phyloP scores from a whole-genome alignment of 139 green algal species.

The Micractinium conductrix region DNA sequence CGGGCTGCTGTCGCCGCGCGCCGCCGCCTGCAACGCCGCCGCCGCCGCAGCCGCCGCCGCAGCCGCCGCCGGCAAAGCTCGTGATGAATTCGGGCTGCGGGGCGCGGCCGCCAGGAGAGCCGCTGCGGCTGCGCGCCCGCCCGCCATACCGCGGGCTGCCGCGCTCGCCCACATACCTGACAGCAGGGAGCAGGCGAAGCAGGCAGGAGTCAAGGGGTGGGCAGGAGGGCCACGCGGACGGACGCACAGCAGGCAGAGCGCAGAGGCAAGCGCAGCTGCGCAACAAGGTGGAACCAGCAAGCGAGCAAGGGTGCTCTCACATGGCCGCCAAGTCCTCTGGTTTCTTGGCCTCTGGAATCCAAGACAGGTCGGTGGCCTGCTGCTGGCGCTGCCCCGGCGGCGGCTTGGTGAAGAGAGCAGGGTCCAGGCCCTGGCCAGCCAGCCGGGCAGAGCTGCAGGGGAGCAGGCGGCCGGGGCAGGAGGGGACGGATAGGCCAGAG shows the following conservation, averaged over 20 bases:
- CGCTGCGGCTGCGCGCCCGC: not conserved
- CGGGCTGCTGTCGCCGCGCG: not conserved
- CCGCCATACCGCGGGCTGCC: conserved; percentile 16
- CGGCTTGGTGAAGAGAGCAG: not conserved
- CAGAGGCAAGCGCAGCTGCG: too few species aligned
- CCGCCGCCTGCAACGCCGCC: not conserved
- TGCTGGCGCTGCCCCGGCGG: not conserved
- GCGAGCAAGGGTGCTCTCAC: not conserved
- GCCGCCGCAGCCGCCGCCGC: not conserved
- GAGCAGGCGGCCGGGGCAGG: too few species aligned
- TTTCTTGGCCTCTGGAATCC: conserved; percentile 33
- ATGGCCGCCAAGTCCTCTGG: not conserved
- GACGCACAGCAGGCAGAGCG: not conserved
- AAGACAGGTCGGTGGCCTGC: conserved; percentile 19
- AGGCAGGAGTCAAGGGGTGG: not conserved
- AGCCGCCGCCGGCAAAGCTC: conserved; percentile 26
- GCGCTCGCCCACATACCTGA: conserved; percentile 13
- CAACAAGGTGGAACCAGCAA: too few species aligned
- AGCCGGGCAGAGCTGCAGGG: conserved; percentile 61
- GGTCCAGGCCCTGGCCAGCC: conserved; percentile 68
- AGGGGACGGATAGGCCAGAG: too few species aligned
- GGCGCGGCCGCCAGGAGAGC: conserved; percentile 1
- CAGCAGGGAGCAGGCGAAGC: not conserved
- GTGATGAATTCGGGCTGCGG: conserved; percentile 49
- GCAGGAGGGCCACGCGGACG: not conserved